Percentiles rank a stretch among this genome's conserved stretches.
Evolutionary conservation across 106 monocot genomes (phyloP).

Genomic region (Iris macrosiphon): DNA sequence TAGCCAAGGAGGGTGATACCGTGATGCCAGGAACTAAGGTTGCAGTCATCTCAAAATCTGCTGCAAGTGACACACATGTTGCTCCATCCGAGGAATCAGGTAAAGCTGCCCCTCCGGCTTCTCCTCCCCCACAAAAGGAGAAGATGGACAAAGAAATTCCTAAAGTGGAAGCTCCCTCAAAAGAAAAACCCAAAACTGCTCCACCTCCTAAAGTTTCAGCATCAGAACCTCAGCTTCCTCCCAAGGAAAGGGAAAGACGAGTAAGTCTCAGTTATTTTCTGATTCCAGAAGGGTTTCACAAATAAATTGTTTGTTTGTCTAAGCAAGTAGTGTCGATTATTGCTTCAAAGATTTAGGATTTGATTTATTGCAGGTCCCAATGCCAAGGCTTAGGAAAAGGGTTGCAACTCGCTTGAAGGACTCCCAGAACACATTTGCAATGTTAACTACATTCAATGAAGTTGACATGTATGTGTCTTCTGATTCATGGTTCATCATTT

Average conservation of each 20-base stretch:
- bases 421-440: slow-evolving; percentile 93
- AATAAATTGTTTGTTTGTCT: no score
- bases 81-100: slow-evolving; percentile 76
- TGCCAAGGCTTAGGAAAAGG: slow-evolving; percentile 86
- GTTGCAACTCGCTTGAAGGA: slow-evolving; percentile 95
- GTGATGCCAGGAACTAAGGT: slow-evolving; percentile 91
- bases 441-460: slow-evolving; percentile 99
- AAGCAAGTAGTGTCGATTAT: no score
- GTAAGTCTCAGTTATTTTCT: slow-evolving; percentile 29
- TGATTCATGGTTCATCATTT: not conserved
- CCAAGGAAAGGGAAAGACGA: slow-evolving; percentile 89
- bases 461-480: slow-evolving; percentile 78
- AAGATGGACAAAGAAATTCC: slow-evolving; percentile 19
- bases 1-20: slow-evolving; percentile 88
- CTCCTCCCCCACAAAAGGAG: slow-evolving; percentile 19
- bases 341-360: slow-evolving; percentile 1
- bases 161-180: slow-evolving; percentile 28
- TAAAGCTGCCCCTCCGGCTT: slow-evolving; percentile 14
- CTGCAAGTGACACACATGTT: slow-evolving; percentile 63
- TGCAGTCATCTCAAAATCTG: slow-evolving; percentile 86
- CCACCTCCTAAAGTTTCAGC: slow-evolving; percentile 40
- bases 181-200: slow-evolving; percentile 40
- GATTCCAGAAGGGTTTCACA: no score
- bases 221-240: slow-evolving; percentile 90
- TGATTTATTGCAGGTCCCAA: slow-evolving; percentile 54